Conservation (phyloP, 2,329 filamentous ascomycete genomes). For the Trichoderma semiorbis region DNA sequence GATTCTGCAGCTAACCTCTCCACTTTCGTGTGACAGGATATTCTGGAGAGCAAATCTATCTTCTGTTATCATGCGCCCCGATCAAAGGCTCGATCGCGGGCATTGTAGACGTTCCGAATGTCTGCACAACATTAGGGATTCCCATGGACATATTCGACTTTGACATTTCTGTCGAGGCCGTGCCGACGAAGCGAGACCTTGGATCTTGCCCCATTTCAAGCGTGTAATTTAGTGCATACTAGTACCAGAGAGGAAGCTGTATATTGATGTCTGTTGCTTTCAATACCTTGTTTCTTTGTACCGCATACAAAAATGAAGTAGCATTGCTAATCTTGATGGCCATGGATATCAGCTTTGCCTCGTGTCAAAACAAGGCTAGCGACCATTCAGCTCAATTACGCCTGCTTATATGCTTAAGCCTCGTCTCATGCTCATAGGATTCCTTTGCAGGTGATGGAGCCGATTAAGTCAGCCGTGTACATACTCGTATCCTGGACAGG, state of each 20-base stretch:
- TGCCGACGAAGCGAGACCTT: slow-evolving; percentile 23
- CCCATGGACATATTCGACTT: slow-evolving; percentile 96
- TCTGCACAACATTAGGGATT: slow-evolving; percentile 81
- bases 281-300: background rate
- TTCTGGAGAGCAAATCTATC: slow-evolving; percentile 73
- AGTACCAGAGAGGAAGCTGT: background rate
- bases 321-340: background rate
- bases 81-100: slow-evolving; percentile 86
- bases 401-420: background rate
- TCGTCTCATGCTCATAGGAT: background rate
- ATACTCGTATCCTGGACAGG: background rate
- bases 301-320: background rate
- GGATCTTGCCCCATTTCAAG: slow-evolving; percentile 23
- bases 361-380: background rate
- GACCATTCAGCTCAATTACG: background rate
- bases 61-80: slow-evolving; percentile 80
- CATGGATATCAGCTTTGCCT: background rate
- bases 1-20: background rate
- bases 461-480: background rate
- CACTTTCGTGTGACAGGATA: slow-evolving; percentile 49
- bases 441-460: background rate
- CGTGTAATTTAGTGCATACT: background rate
- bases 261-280: background rate
- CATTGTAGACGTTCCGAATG: slow-evolving; percentile 87
- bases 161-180: slow-evolving; percentile 60